Evolutionary conservation across 2,329 filamentous ascomycete species (phyloP), one percentile per base, ranked within the genome.

Genomic region (Xylariomycetidae sp.): DNA sequence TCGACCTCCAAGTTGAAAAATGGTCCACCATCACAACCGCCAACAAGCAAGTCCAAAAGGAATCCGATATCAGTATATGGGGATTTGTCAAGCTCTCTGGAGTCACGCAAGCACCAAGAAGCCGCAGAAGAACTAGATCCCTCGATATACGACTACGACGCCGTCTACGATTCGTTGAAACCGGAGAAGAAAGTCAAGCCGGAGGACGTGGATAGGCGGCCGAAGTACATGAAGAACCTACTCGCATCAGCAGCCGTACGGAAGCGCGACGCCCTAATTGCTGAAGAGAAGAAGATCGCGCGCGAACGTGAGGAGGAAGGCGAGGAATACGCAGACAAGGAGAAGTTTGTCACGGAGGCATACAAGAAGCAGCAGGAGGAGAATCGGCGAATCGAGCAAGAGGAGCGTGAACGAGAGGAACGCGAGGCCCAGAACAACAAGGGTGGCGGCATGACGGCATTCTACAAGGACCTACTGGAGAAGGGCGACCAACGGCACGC

Each of bases 111-210:
- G 47, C 70, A 82, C 46, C 73, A 76, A 23, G 68, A 79, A 42
- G 74, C 76, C 12, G 84, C 83, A 2, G 68, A 78, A 40, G 70
- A 76, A 38, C 54, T 82, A 7, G 85, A 92, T 49, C 66, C 83
- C 2, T 80, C 76, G 30, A 79, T 92, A 46, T 92, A 89, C 65
- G 85, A 92, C 61, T 93, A 92, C 63, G 86, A 93, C 56, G 74
- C 73, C 2, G 83, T 86, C 15, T 89, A 87, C 61, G 85, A 90
- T 48, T 82, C 81, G 1, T 67, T 90, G 25, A 82, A 85, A 44
- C 74, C 76, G 12, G 70, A 78, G 38, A 72, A 76, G 46, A 71
- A 72, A 38, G 61, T 62, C 2, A 67, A 67, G 5, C 60, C 65
- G 28, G 60, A 62, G 32, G 71, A 73, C 4, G 60, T 65, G 2